Percentiles rank a stretch among this genome's conserved stretches.
These are phyloP conservation scores for Bruguiera hainesii DNA, from an alignment of 441 rosid genomes.

Conservation along the genomic window DNA sequence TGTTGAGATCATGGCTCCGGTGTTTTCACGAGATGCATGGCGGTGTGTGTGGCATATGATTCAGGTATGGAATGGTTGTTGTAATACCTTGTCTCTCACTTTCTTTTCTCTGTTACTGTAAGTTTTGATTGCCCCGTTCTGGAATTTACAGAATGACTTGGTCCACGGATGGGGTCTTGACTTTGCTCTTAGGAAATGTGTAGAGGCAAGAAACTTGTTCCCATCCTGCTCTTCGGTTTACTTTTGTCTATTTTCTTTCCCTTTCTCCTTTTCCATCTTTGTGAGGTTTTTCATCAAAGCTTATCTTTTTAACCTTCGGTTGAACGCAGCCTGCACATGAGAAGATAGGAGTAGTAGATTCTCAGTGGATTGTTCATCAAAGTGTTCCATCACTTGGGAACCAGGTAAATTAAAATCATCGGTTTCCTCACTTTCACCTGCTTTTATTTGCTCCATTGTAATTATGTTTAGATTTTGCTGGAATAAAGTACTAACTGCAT, in stretches of 20 bases:
- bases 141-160: slow-evolving; percentile 77
- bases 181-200: slow-evolving; percentile 89
- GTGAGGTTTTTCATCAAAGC: neutral
- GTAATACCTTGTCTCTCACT: slow-evolving; percentile 2
- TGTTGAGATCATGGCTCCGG: slow-evolving; percentile 99
- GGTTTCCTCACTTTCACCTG: slow-evolving; percentile 2
- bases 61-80: slow-evolving; percentile 49
- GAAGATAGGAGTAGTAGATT: slow-evolving; percentile 96
- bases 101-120: slow-evolving; percentile 2
- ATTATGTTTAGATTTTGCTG: neutral
- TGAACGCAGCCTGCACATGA: slow-evolving; percentile 85
- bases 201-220: slow-evolving; percentile 49
- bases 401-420: slow-evolving; percentile 52
- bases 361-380: slow-evolving; percentile 98
- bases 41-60: slow-evolving; percentile 98
- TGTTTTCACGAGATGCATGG: slow-evolving; percentile 92
- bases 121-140: neutral
- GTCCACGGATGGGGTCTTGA: slow-evolving; percentile 99
- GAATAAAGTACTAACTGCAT: slow-evolving; percentile 5
- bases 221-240: neutral
- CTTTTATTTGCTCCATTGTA: neutral
- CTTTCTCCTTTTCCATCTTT: neutral
- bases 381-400: slow-evolving; percentile 87
- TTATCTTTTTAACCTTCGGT: slow-evolving; percentile 1
- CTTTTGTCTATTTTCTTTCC: neutral